These are phyloP conservation scores for Cucumis cinereus DNA, from an alignment of 306 rosid species.

Conservation along the genomic window DNA sequence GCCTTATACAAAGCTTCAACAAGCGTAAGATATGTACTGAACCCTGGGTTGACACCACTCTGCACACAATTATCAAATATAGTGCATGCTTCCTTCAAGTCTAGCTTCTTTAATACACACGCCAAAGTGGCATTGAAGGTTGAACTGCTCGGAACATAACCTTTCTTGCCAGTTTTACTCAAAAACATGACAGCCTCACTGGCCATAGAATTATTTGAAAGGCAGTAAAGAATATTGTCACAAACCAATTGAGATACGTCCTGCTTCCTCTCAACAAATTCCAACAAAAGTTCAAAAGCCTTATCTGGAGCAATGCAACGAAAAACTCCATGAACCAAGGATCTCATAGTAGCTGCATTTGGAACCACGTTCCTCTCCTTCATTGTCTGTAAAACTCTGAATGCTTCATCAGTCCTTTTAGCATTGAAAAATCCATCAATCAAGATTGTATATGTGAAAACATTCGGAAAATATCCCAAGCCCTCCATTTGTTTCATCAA, in stretches of 20 bases:
- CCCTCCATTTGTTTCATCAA: constrained; percentile 64
- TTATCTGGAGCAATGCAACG: constrained; percentile 40
- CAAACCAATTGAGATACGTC: constrained; percentile 38
- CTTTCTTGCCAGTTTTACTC: constrained; percentile 27
- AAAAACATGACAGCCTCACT: constrained; percentile 39
- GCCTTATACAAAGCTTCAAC: constrained; percentile 46
- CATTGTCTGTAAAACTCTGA: constrained; percentile 51
- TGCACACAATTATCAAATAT: constrained; percentile 34
- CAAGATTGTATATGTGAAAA: constrained; percentile 57
- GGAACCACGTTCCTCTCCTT: constrained; percentile 42
- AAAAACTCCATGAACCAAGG: constrained; percentile 68
- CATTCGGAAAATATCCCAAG: constrained; percentile 55
- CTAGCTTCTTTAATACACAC: constrained; percentile 51
- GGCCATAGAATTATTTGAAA: constrained; percentile 39
- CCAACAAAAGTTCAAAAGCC: constrained; percentile 43
- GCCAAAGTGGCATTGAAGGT: constrained; percentile 41
- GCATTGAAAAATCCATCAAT: constrained; percentile 76
- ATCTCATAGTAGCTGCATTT: constrained; percentile 65
- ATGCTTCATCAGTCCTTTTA: constrained; percentile 60
- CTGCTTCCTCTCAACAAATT: constrained; percentile 34
- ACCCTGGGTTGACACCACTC: constrained; percentile 42
- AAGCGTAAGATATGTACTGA: constrained; percentile 44
- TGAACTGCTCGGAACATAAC: constrained; percentile 48
- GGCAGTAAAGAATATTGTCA: constrained; percentile 54
- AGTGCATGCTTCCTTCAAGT: constrained; percentile 28